Evolutionary conservation across 768 basidiomycete species (phyloP), one percentile per base, ranked within the genome.

Genomic region (Favolaschia claudopus): DNA sequence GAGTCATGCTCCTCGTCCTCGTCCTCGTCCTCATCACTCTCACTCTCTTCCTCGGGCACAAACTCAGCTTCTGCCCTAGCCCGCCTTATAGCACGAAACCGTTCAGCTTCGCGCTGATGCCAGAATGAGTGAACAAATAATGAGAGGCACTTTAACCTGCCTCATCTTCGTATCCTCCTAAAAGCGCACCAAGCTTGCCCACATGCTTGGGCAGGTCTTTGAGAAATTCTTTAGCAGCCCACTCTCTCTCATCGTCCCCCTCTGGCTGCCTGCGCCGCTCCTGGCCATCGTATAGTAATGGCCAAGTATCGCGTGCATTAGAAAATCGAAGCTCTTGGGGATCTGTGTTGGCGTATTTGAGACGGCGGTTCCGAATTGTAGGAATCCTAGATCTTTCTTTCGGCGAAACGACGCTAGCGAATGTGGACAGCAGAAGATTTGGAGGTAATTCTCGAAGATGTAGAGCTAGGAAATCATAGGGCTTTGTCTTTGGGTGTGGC

Each of bases 131-230:
- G n/a, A 22, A 22, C 6, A 28, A 14, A 46, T 10, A 34, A 27
- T 20, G 15, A 22, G n/a, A 27, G 6, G 1, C 24, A 37, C 10
- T 22, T 37, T 17, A 29, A 42, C 62, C 36, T 29, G 56, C 63
- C 58, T 92, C 92, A 65, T 91, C 92, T 66, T 93, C 92, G 66
- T 91, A 93, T 7, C 79, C 85, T 4, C 83, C 86, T 9, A 95
- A 74, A 9, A 95, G 74, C 6, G 69, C 70, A 2, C 85, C 92
- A 17, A 93, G 72, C 62, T 89, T 91, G 33, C 91, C 91, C 12
- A 93, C 82, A 58, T 87, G 83, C 62, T 84, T 83, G 29, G 69
- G 73, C 3, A 74, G 75, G 1, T 86, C 89, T 28, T 76, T 72
- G 54, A 93, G 66, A 69, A 94, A 93, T 19, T 79, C 76, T 17